These are phyloP conservation scores for Penicillium simplicissimum DNA, from an alignment of 495 filamentous ascomycete genomes.

Conservation along the genomic window DNA sequence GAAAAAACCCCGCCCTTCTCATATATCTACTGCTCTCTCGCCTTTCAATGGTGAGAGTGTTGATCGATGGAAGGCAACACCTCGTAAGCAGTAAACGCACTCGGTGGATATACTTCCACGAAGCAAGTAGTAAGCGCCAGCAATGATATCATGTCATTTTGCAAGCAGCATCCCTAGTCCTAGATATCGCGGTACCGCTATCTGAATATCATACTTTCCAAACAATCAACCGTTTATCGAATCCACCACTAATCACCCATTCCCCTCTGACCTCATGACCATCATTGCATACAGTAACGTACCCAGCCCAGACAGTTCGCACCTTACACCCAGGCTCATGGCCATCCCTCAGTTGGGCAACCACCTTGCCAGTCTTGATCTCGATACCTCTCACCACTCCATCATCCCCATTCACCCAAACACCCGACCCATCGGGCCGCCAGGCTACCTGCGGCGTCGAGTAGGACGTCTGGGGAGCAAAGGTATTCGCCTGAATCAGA, in stretches of 20 bases:
- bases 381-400: constrained; percentile 66
- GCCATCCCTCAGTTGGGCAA: constrained; percentile 49
- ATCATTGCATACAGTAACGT: constrained; percentile 37
- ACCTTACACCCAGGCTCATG: constrained; percentile 65
- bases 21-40: constrained; percentile 88
- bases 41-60: constrained; percentile 65
- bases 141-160: background rate
- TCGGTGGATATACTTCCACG: background rate
- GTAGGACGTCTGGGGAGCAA: constrained; percentile 68
- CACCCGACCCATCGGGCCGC: constrained; percentile 63
- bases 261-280: constrained; percentile 44
- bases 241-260: constrained; percentile 66
- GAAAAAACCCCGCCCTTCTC: constrained; percentile 61
- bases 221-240: constrained; percentile 63
- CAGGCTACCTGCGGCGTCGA: constrained; percentile 65
- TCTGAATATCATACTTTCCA: constrained; percentile 47
- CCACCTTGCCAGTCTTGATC: constrained; percentile 58
- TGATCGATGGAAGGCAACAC: constrained; percentile 89
- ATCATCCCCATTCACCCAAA: constrained; percentile 74
- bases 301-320: constrained; percentile 63
- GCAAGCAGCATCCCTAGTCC: background rate
- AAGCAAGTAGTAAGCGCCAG: background rate
- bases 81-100: constrained; percentile 24
- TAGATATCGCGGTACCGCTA: background rate
- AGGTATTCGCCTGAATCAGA: constrained; percentile 56